phyloP scores from a whole-genome alignment of 106 monocot genomes.

The Acanthochlamys bracteata region DNA sequence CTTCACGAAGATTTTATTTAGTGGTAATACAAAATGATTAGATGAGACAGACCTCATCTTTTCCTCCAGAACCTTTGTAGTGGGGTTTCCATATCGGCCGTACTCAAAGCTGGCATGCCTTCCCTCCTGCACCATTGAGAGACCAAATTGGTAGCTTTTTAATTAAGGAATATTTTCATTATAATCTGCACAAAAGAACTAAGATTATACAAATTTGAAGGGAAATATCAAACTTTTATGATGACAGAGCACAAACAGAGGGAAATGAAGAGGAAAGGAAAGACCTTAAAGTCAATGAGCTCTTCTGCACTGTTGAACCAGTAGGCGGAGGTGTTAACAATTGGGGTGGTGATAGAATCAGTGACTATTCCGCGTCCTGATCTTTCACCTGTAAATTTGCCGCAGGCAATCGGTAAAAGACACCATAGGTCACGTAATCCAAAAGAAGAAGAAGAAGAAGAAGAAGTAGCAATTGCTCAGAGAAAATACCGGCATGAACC shows the following conservation, averaged over 20 bases:
- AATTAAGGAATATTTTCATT: neutral
- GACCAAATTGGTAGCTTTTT: neutral
- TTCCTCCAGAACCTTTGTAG: slow-evolving; percentile 74
- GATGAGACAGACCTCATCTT: slow-evolving; percentile 70
- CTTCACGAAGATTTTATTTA: neutral
- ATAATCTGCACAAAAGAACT: neutral
- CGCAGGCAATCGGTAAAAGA: neutral
- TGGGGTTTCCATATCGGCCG: slow-evolving; percentile 96
- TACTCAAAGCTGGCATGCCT: slow-evolving; percentile 87
- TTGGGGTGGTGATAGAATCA: slow-evolving; percentile 85
- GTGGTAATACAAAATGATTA: neutral
- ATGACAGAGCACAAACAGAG: neutral
- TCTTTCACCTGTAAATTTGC: slow-evolving; percentile 58
- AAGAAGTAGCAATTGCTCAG: neutral
- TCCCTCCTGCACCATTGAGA: slow-evolving; percentile 46
- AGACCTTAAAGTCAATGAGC: slow-evolving; percentile 88
- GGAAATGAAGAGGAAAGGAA: neutral
- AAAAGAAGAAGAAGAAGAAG: neutral
- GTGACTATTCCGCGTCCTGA: slow-evolving; percentile 57
- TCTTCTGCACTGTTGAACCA: slow-evolving; percentile 83
- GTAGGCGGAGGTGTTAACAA: slow-evolving; percentile 89
- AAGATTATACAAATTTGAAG: neutral
- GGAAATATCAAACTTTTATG: neutral
- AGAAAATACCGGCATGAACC: slow-evolving; percentile 98
- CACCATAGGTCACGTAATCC: neutral